Evolutionary conservation across 1,284 basidiomycete genomes (phyloP).

Genomic region (Pseudozyma hubeiensis): DNA sequence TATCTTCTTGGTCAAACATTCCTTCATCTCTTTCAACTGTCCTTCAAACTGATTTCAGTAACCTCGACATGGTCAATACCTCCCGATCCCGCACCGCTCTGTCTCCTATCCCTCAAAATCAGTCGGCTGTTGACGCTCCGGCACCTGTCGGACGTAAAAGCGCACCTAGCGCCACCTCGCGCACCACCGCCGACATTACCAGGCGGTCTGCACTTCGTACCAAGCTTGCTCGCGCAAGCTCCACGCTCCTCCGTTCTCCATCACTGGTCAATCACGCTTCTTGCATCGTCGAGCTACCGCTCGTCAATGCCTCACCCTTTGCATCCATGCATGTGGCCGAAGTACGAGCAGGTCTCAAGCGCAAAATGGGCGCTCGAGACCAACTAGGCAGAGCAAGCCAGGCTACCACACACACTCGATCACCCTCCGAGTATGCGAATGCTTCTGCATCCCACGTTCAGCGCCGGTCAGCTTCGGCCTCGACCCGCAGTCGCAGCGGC

Average conservation of each 20-base stretch:
- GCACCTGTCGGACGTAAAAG: constrained; percentile 2
- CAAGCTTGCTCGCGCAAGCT: constrained; percentile 27
- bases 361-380: constrained; percentile 35
- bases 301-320: constrained; percentile 11
- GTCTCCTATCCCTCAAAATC: constrained; percentile 36
- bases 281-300: constrained; percentile 32
- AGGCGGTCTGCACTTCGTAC: constrained; percentile 10
- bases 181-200: neutral
- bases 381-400: constrained; percentile 10
- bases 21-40: neutral
- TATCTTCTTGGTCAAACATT: too few relatives aligned
- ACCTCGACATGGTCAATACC: constrained; percentile 32
- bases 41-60: neutral
- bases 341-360: constrained; percentile 43
- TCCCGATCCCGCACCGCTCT: constrained; percentile 30
- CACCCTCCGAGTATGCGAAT: constrained; percentile 1
- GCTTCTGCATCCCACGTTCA: neutral
- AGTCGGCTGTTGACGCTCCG: neutral
- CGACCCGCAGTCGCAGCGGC: constrained; percentile 13
- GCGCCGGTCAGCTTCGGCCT: neutral
- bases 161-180: neutral
- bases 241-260: constrained; percentile 16
- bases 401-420: neutral
- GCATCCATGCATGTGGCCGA: constrained; percentile 22
- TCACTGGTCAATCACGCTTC: constrained; percentile 11